A percentile compares a stretch with the other conserved stretches of the same genome.
Evolutionary conservation across 192 early-diverging fungal species (phyloP).

Genomic region (Geosiphon pyriformis): DNA sequence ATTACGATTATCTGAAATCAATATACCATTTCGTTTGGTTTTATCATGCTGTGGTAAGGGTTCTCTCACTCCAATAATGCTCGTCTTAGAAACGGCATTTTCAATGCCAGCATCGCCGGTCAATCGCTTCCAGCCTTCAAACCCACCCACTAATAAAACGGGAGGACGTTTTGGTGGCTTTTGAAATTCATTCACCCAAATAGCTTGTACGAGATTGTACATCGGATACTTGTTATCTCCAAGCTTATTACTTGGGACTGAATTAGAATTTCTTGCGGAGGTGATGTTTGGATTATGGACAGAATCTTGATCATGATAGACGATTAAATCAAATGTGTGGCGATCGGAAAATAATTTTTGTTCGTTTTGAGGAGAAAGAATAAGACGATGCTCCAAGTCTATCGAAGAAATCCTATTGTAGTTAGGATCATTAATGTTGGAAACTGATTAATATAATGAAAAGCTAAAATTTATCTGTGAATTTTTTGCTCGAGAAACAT

Average conservation of each 20-base stretch:
- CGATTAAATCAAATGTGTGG: constrained; percentile 63
- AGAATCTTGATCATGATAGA: constrained; percentile 64
- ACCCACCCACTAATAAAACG: constrained; percentile 73
- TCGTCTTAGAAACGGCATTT: neutral
- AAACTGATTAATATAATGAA: neutral
- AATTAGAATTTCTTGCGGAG: constrained; percentile 7
- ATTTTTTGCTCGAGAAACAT: no score
- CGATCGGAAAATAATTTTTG: constrained; percentile 61
- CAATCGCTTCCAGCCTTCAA: constrained; percentile 63
- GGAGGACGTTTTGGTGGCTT: constrained; percentile 51
- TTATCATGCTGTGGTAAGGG: constrained; percentile 6
- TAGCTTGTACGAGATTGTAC: constrained; percentile 44
- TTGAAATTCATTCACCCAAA: constrained; percentile 58
- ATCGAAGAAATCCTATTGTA: constrained; percentile 12
- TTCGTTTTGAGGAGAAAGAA: constrained; percentile 43
- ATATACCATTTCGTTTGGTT: constrained; percentile 24
- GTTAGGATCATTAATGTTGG: neutral
- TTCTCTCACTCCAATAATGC: neutral
- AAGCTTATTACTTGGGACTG: neutral
- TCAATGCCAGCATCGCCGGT: constrained; percentile 46
- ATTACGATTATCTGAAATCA: constrained; percentile 9
- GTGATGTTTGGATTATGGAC: constrained; percentile 29
- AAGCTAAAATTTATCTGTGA: no score
- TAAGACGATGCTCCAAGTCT: constrained; percentile 15
- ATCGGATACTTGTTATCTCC: constrained; percentile 22